Percentiles rank a stretch among this genome's conserved stretches.
Conservation (phyloP, 768 basidiomycete genomes). For the Suillus fuscotomentosus region DNA sequence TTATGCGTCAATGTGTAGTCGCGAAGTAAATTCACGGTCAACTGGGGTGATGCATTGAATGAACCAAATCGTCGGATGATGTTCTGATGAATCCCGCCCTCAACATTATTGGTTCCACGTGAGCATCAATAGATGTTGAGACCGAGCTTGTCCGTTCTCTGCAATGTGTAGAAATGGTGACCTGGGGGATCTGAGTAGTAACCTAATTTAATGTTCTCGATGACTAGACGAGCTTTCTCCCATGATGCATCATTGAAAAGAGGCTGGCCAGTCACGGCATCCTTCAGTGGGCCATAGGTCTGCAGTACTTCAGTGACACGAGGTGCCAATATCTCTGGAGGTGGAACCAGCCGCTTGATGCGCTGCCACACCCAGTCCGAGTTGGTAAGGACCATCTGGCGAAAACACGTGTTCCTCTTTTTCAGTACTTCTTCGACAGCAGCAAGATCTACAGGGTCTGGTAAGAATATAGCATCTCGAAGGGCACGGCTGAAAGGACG, state of each 20-base stretch:
- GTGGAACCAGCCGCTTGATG: constrained; percentile 30
- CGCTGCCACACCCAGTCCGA: constrained; percentile 27
- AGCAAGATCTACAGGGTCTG: neutral
- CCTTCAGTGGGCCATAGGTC: too few relatives aligned
- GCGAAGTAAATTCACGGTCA: constrained; percentile 19
- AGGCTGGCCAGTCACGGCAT: too few relatives aligned
- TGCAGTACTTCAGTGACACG: too few relatives aligned
- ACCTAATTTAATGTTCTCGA: constrained; percentile 6
- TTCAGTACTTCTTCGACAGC: neutral
- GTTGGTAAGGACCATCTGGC: neutral
- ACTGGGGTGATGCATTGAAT: constrained; percentile 19
- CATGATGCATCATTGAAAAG: too few relatives aligned
- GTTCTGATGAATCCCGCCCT: constrained; percentile 36
- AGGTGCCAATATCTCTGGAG: constrained; percentile 17
- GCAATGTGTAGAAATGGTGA: constrained; percentile 19
- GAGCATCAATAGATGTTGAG: constrained; percentile 16
- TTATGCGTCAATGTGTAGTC: constrained; percentile 28
- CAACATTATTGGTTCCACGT: constrained; percentile 32
- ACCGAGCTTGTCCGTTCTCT: constrained; percentile 14
- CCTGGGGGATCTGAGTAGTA: constrained; percentile 33
- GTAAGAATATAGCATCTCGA: neutral
- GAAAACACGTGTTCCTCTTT: constrained; percentile 7
- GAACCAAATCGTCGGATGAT: constrained; percentile 17
- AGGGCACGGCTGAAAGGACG: neutral
- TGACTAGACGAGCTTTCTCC: too few relatives aligned